Evolutionary conservation across 1,284 basidiomycete species (phyloP).

Genomic region (Ganoderma lingzhi): DNA sequence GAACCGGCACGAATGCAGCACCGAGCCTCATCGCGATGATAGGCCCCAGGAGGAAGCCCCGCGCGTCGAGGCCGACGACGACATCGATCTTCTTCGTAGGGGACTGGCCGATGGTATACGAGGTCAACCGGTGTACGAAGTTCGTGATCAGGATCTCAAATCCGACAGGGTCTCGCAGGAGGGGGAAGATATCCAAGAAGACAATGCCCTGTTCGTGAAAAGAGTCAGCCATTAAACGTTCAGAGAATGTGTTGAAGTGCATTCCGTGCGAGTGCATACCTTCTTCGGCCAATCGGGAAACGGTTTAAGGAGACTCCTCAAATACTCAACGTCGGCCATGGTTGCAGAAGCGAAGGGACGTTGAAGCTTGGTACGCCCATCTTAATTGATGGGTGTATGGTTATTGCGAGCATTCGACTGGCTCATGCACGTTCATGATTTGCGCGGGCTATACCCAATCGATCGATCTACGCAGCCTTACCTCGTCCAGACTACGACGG

Average conservation of each 20-base stretch:
- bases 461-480: constrained; percentile 1
- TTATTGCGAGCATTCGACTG: background rate
- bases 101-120: constrained; percentile 70
- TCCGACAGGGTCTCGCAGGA: constrained; percentile 83
- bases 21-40: constrained; percentile 91
- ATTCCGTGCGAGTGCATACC: constrained; percentile 50
- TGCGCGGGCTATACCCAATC: background rate
- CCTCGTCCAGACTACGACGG: background rate
- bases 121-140: constrained; percentile 87
- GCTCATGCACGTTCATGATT: constrained; percentile 12
- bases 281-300: constrained; percentile 91
- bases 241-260: no score
- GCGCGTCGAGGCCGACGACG: constrained; percentile 94
- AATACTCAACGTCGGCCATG: constrained; percentile 83
- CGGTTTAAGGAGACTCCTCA: constrained; percentile 71
- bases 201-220: constrained; percentile 65
- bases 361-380: background rate
- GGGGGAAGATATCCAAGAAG: constrained; percentile 92
- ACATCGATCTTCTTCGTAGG: constrained; percentile 86
- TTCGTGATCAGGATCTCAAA: constrained; percentile 95
- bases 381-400: background rate
- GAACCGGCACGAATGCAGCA: constrained; percentile 95
- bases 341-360: constrained; percentile 8
- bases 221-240: background rate
- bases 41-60: constrained; percentile 96